These are phyloP conservation scores for Adansonia digitata DNA, from an alignment of 345 rosid genomes.

Conservation along the genomic window DNA sequence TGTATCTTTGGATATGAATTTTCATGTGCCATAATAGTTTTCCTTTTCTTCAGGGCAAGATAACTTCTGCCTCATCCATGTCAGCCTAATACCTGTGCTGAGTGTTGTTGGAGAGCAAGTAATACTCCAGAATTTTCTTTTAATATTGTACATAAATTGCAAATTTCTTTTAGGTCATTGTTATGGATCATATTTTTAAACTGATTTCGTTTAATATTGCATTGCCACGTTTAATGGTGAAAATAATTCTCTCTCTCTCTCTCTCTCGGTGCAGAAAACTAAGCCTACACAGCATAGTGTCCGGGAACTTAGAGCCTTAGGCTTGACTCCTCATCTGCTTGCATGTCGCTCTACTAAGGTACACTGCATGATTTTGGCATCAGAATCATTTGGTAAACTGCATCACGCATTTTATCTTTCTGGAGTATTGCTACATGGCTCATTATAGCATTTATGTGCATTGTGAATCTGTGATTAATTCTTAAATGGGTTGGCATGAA, in stretches of 20 bases:
- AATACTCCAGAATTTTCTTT: slow-evolving; percentile 16
- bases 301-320: slow-evolving; percentile 88
- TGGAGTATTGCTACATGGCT: background rate
- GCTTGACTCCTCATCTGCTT: slow-evolving; percentile 85
- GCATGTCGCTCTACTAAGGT: slow-evolving; percentile 98
- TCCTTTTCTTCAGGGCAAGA: slow-evolving; percentile 56
- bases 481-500: background rate
- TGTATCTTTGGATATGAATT: background rate
- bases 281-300: slow-evolving; percentile 97
- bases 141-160: background rate
- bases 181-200: background rate
- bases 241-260: background rate
- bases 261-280: slow-evolving; percentile 47
- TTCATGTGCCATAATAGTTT: slow-evolving; percentile 16
- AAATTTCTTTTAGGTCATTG: slow-evolving; percentile 2
- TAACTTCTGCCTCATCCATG: slow-evolving; percentile 92
- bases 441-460: background rate
- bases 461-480: background rate
- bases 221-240: background rate
- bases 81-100: slow-evolving; percentile 91
- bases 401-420: background rate
- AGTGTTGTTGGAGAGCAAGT: slow-evolving; percentile 99
- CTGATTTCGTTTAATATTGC: background rate
- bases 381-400: background rate
- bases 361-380: background rate